Percentiles rank a stretch among this genome's conserved stretches.
phyloP scores from a whole-genome alignment of 306 rosid species.

The Cicer yamashitae region DNA sequence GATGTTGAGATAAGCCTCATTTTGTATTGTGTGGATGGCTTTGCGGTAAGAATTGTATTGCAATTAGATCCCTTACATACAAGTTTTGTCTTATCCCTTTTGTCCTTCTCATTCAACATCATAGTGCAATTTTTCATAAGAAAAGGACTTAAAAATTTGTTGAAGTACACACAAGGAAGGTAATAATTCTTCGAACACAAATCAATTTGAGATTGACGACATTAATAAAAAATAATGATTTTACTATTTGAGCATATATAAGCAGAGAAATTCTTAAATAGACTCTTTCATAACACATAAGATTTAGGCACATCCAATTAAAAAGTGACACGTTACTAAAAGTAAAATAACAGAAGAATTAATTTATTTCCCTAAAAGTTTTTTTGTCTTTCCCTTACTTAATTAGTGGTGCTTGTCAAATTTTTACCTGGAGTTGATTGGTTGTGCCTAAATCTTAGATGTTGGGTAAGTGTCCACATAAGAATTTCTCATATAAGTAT shows the following conservation, averaged over 20 bases:
- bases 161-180: slow-evolving; percentile 30
- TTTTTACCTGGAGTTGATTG: too few relatives aligned
- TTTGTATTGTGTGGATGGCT: slow-evolving; percentile 6
- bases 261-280: too few relatives aligned
- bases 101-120: slow-evolving; percentile 43
- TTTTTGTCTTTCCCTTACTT: too few relatives aligned
- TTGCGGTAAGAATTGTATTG: slow-evolving; percentile 34
- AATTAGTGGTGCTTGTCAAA: too few relatives aligned
- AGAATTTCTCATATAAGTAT: too few relatives aligned
- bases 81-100: slow-evolving; percentile 40
- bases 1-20: slow-evolving; percentile 21
- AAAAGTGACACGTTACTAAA: too few relatives aligned
- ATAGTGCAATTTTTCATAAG: slow-evolving; percentile 37
- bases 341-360: too few relatives aligned
- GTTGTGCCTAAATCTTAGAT: too few relatives aligned
- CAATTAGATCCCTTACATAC: slow-evolving; percentile 29
- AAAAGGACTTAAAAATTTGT: slow-evolving; percentile 17
- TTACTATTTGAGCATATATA: background rate
- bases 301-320: too few relatives aligned
- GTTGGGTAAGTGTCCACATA: too few relatives aligned
- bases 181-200: slow-evolving; percentile 29
- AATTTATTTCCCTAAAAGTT: too few relatives aligned
- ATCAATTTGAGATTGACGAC: slow-evolving; percentile 32
- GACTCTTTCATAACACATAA: too few relatives aligned
- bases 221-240: slow-evolving; percentile 19